Evolutionary conservation across 2,329 filamentous ascomycete genomes (phyloP).

Genomic region (Emergomyces africanus): DNA sequence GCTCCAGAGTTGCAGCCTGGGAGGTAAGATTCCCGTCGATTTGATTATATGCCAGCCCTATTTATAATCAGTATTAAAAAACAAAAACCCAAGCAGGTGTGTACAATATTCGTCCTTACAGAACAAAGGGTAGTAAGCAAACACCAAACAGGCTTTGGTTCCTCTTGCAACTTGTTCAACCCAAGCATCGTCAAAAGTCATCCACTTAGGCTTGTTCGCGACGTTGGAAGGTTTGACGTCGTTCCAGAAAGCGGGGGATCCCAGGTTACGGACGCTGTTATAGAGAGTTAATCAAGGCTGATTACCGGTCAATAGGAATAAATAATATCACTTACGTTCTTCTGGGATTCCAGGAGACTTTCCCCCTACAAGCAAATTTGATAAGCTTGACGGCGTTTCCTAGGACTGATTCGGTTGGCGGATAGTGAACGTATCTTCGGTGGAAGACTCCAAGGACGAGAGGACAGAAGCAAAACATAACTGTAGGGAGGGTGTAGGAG

Average conservation of each 20-base stretch:
- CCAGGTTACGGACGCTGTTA: conserved; percentile 32
- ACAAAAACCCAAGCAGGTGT: conserved; percentile 29
- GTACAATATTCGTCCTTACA: conserved; percentile 35
- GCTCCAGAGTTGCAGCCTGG: conserved; percentile 45
- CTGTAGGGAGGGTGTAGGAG: conserved; percentile 47
- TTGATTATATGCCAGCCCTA: conserved; percentile 34
- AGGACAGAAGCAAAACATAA: conserved; percentile 50
- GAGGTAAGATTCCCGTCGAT: conserved; percentile 27
- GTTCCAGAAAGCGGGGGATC: conserved; percentile 50
- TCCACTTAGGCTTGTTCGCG: conserved; percentile 51
- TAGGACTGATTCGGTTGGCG: conserved; percentile 59
- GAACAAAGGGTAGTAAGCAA: conserved; percentile 43
- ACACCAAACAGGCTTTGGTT: conserved; percentile 56
- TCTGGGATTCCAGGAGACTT: conserved; percentile 49
- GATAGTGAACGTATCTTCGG: conserved; percentile 49
- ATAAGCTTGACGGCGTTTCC: conserved; percentile 53
- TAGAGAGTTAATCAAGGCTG: not conserved
- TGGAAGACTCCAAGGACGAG: conserved; percentile 46
- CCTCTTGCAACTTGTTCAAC: conserved; percentile 65
- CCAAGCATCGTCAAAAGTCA: conserved; percentile 74
- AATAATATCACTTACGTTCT: conserved; percentile 33
- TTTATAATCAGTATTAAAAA: conserved; percentile 1
- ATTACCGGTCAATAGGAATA: not conserved
- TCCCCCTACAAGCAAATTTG: conserved; percentile 47
- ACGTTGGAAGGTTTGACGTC: conserved; percentile 53